Percentiles rank a stretch among this genome's conserved stretches.
phyloP scores from a whole-genome alignment of 352 stramenopile genomes.

The Phytopythium cucurbitacearum region DNA sequence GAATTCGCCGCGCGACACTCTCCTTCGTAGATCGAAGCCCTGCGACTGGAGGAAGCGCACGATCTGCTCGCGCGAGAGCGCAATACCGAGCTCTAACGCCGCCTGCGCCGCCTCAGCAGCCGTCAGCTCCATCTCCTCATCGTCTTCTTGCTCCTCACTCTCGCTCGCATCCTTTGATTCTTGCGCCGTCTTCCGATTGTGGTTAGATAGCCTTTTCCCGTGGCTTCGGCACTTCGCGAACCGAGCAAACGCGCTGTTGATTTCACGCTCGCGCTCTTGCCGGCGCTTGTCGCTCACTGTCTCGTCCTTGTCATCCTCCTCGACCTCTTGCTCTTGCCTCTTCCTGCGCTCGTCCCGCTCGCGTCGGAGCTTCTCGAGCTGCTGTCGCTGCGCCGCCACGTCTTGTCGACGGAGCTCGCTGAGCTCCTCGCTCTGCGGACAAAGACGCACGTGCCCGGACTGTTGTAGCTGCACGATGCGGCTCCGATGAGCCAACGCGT shows the following conservation, averaged over 20 bases:
- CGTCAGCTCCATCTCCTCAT: constrained; percentile 33
- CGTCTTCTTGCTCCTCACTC: constrained; percentile 14
- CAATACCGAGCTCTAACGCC: constrained; percentile 60
- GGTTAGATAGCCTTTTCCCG: no score
- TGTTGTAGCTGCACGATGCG: constrained; percentile 72
- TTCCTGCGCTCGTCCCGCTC: constrained; percentile 8
- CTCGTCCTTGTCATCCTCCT: constrained; percentile 24
- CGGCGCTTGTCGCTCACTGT: constrained; percentile 3
- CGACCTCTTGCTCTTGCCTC: constrained; percentile 6
- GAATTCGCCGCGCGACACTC: constrained; percentile 29
- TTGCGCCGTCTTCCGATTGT: background rate
- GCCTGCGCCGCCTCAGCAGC: constrained; percentile 60
- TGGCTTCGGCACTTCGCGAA: constrained; percentile 13
- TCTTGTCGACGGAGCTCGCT: background rate
- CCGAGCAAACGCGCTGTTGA: constrained; percentile 21
- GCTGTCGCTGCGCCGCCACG: background rate
- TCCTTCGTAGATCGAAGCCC: constrained; percentile 31
- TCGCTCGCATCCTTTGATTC: constrained; percentile 1
- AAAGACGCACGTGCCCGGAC: constrained; percentile 65
- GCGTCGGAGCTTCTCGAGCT: constrained; percentile 3
- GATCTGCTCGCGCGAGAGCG: constrained; percentile 54
- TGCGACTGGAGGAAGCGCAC: constrained; percentile 50
- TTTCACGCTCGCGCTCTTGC: constrained; percentile 16
- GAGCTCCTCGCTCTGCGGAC: constrained; percentile 17
- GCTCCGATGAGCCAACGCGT: constrained; percentile 45